A percentile compares a stretch with the other conserved stretches of the same genome.
phyloP scores from a whole-genome alignment of 176 grass and related monocot species.

The Triticum timopheevii region DNA sequence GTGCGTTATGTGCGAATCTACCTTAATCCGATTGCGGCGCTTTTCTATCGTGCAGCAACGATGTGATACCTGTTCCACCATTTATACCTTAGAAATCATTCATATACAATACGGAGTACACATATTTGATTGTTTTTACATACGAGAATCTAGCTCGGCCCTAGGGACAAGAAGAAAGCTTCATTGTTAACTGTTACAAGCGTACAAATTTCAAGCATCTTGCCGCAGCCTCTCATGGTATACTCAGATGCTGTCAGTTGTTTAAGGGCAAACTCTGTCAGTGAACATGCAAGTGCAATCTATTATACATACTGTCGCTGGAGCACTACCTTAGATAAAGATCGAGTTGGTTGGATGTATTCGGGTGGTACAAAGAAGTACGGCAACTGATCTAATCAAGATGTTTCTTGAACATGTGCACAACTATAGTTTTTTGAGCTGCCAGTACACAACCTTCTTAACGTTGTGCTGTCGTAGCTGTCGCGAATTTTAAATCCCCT shows the following conservation, averaged over 20 bases:
- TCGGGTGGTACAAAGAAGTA: slow-evolving; percentile 17
- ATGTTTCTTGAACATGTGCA: not conserved
- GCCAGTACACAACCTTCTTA: slow-evolving; percentile 3
- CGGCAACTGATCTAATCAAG: slow-evolving; percentile 19
- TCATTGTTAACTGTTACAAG: not conserved
- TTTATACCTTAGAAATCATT: not conserved
- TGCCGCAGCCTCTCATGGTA: not conserved
- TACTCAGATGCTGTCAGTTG: not conserved
- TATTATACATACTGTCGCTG: not conserved
- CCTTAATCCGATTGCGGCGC: not conserved
- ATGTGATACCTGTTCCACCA: not conserved
- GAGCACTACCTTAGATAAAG: not conserved
- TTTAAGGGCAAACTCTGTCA: not conserved
- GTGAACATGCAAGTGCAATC: not conserved
- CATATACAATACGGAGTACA: not conserved
- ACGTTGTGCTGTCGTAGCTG: not conserved
- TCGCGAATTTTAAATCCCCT: not conserved
- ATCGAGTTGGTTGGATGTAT: not conserved
- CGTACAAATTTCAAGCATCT: not conserved
- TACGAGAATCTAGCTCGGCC: not conserved
- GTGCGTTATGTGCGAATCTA: not conserved
- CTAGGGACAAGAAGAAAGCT: not conserved
- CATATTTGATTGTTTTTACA: not conserved
- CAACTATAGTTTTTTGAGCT: not conserved
- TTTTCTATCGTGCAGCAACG: not conserved